Conservation (phyloP, 257 asterid species). For the Oldenlandia corymbosa region DNA sequence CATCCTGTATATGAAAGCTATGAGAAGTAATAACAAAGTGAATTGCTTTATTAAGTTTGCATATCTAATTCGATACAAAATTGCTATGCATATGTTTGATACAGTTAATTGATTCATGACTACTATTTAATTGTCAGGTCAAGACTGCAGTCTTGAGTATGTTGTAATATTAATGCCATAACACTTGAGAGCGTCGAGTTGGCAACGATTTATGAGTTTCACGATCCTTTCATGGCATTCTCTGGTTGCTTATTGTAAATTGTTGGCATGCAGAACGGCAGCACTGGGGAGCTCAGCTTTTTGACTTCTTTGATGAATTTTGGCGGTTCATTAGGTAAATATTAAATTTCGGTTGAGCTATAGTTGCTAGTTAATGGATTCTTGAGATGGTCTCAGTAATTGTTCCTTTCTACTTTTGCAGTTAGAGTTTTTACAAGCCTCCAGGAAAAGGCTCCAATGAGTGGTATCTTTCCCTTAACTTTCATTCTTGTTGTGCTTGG, state of each 20-base stretch:
- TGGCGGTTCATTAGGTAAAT: conserved; percentile 84
- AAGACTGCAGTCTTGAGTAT: background rate
- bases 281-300: conserved; percentile 97
- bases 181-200: background rate
- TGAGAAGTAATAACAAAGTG: no score
- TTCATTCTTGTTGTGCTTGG: background rate
- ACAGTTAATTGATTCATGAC: background rate
- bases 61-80: background rate
- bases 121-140: background rate
- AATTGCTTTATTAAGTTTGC: background rate
- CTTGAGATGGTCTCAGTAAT: conserved; percentile 6
- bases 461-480: conserved; percentile 49
- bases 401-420: conserved; percentile 31
- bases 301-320: conserved; percentile 85
- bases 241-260: conserved; percentile 16
- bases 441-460: conserved; percentile 88
- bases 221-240: background rate
- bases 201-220: background rate
- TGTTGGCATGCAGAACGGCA: conserved; percentile 59
- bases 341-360: conserved; percentile 4
- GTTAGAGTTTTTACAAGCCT: conserved; percentile 92
- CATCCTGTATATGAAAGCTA: no score
- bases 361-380: background rate
- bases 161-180: background rate
- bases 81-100: background rate